Base-by-base conservation (phyloP, 2,329 filamentous ascomycete species). In the Pseudocercospora cruenta region DNA sequence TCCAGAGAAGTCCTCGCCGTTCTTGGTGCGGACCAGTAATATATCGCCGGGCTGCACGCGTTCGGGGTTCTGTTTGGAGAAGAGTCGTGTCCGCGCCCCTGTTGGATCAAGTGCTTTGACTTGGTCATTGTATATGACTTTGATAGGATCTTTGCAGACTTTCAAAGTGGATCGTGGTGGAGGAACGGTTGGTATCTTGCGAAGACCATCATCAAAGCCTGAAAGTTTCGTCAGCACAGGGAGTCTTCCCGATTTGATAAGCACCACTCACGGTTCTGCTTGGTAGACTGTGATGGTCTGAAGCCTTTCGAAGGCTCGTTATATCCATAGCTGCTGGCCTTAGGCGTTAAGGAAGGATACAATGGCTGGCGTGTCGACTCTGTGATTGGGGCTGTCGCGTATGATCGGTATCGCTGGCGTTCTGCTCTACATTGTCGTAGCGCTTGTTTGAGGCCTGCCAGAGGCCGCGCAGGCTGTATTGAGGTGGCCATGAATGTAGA, bases 1-100 rank as follows among this genome's bases (percentile, higher is more conserved):
- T 47, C 95, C 95, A 1, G 93, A 88, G 78, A 97, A 97, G 6
- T 94, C 92, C 79, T 98, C 94, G 68, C 90, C 90, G 69, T 88
- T 91, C 78, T 90, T 91, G 75, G 92, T 90, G 49, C 92, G 92
- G 57, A 97, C 92, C 74, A 96, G 92, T 39, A 99, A 85, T 70
- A 99, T 92, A 80, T 99, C 95, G 75, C 95, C 95, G 1, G 91
- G 87, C 74, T 91, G 90, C 63, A 90, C 93, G 74, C 89, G 87
- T 78, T 97, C 93, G 33, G 87, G 86, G 80, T 94, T 96, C 61
- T 85, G 80, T 72, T 87, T 87, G 71, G 89, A 87, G 83, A 99
- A 97, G 64, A 99, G 88, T 33, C 88, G 87, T 51, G 89, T 90
- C 67, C 94, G 91, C 60, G 91, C 89, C 58, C 93, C 93, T 0